Evolutionary conservation across 2,329 filamentous ascomycete species (phyloP).

Genomic region (Verticillium nonalfalfae): DNA sequence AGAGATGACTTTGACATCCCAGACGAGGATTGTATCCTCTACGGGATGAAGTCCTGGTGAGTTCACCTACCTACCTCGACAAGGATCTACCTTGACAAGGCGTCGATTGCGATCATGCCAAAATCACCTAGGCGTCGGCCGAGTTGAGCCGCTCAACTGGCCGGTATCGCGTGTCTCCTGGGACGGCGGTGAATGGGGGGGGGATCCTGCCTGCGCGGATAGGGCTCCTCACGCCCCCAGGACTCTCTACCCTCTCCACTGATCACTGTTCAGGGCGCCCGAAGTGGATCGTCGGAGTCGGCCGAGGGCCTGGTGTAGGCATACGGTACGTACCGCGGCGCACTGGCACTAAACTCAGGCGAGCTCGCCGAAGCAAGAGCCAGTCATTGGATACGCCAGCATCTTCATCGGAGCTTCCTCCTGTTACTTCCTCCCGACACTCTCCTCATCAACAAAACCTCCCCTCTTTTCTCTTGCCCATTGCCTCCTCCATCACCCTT

Average conservation of each 20-base stretch:
- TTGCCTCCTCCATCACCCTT: background rate
- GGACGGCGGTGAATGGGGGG: background rate
- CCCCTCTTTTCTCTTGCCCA: background rate
- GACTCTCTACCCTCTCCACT: background rate
- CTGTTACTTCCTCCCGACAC: background rate
- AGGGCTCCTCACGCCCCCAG: background rate
- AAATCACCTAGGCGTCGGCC: background rate
- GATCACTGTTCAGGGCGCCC: background rate
- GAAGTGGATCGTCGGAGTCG: conserved; percentile 1
- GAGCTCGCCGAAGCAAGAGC: background rate
- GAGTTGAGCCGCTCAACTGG: background rate
- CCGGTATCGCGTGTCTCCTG: background rate
- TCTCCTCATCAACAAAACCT: background rate
- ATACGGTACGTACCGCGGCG: background rate
- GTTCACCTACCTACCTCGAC: no score
- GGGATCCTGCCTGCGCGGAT: background rate
- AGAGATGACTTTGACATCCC: background rate
- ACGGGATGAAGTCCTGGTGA: background rate
- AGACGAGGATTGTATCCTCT: background rate
- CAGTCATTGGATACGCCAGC: background rate
- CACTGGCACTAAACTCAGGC: background rate
- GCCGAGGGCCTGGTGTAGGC: background rate
- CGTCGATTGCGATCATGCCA: no score
- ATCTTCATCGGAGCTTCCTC: background rate
- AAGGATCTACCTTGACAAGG: no score